phyloP scores from a whole-genome alignment of 768 basidiomycete species.

The Tephrocybe sp. region DNA sequence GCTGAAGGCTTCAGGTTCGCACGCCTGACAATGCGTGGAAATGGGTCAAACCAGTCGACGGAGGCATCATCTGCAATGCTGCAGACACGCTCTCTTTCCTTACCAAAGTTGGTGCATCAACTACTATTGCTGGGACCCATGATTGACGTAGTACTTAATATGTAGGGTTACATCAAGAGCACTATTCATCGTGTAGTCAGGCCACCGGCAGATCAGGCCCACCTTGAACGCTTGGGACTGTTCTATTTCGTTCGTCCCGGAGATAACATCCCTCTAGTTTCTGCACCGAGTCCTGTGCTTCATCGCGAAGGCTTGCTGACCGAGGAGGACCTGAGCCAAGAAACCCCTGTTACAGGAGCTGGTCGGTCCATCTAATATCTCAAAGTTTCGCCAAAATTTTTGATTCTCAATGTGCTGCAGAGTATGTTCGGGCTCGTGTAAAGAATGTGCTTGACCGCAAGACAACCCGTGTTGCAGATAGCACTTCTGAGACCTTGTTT shows the following conservation, averaged over 20 bases:
- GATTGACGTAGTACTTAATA: background rate
- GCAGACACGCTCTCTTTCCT: conserved; percentile 32
- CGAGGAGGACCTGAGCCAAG: conserved; percentile 11
- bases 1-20: conserved; percentile 33
- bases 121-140: background rate
- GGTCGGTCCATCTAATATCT: background rate
- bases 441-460: conserved; percentile 11
- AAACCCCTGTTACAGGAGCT: background rate
- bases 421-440: conserved; percentile 10
- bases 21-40: conserved; percentile 31
- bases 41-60: conserved; percentile 29
- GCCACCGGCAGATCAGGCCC: conserved; percentile 43
- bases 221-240: conserved; percentile 37
- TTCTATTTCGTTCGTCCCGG: conserved; percentile 45
- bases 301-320: conserved; percentile 28
- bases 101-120: conserved; percentile 17
- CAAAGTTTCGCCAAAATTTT: no score
- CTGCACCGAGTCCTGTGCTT: conserved; percentile 39
- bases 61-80: conserved; percentile 30
- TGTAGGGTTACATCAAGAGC: conserved; percentile 40
- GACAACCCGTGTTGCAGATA: conserved; percentile 6
- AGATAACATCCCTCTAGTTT: conserved; percentile 33
- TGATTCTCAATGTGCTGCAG: background rate
- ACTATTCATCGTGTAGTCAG: conserved; percentile 48
- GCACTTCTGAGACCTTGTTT: conserved; percentile 2